Percentiles rank a stretch among this genome's conserved stretches.
phyloP scores from a whole-genome alignment of 352 stramenopile species.

The Phytophthora uliginosa region DNA sequence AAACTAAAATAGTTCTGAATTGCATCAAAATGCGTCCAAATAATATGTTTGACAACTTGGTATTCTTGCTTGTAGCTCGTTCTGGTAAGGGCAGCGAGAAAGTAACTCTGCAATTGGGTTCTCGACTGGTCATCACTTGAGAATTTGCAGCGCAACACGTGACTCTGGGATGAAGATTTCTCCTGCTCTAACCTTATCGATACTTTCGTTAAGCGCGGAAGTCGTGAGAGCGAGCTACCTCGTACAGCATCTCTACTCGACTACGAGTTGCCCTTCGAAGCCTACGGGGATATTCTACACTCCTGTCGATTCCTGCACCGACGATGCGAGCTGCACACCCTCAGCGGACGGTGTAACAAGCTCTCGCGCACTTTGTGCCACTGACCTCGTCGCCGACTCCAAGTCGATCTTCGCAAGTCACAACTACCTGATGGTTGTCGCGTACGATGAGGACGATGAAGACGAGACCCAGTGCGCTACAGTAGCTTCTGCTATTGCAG shows the following conservation, averaged over 20 bases:
- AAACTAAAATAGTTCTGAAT: too few relatives aligned
- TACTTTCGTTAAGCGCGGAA: neutral
- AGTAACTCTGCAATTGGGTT: neutral
- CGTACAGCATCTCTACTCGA: neutral
- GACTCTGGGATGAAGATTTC: neutral
- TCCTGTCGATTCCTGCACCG: neutral
- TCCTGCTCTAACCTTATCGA: neutral
- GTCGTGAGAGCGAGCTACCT: neutral
- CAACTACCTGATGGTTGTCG: constrained; percentile 1
- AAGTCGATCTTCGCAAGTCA: neutral
- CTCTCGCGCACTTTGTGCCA: neutral
- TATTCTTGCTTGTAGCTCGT: too few relatives aligned
- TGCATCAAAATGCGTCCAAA: too few relatives aligned
- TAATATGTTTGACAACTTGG: too few relatives aligned
- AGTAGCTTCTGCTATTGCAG: neutral
- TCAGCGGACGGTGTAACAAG: neutral
- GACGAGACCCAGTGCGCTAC: neutral
- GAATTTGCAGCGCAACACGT: neutral
- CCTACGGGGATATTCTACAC: constrained; percentile 4
- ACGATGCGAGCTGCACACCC: neutral
- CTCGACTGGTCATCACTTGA: neutral
- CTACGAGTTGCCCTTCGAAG: neutral
- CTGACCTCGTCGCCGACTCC: neutral
- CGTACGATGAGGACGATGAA: constrained; percentile 5
- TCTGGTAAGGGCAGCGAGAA: too few relatives aligned